These are phyloP conservation scores for Rhizopogon roseolus DNA, from an alignment of 768 basidiomycete species.

Conservation along the genomic window DNA sequence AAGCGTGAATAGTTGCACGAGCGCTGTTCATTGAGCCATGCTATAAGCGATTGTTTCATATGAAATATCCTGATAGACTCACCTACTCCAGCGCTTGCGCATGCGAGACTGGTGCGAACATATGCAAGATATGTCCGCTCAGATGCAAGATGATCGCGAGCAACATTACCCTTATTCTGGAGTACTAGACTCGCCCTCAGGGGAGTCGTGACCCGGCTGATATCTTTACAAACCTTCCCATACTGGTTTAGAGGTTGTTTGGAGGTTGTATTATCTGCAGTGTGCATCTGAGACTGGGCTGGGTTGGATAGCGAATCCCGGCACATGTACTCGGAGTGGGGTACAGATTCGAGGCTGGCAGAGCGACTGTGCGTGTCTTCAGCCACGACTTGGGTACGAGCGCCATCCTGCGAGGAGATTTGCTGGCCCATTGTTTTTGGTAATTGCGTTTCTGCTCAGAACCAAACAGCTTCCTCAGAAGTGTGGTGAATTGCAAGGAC, in stretches of 20 bases:
- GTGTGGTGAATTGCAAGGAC: neutral
- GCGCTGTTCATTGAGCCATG: conserved; percentile 27
- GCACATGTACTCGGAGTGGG: neutral
- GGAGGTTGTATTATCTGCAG: neutral
- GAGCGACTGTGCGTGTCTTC: neutral
- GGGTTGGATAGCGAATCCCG: neutral
- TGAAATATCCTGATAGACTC: conserved; percentile 9
- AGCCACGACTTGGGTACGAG: neutral
- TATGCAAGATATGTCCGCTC: conserved; percentile 64
- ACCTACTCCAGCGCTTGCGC: conserved; percentile 59
- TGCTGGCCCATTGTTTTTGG: neutral
- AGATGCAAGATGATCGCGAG: conserved; percentile 59
- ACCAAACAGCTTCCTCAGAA: neutral
- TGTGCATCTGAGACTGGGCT: neutral
- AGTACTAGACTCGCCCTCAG: conserved; percentile 30
- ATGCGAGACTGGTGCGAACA: conserved; percentile 56
- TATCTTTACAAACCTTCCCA: neutral
- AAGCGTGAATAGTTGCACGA: conserved; percentile 51
- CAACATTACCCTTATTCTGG: conserved; percentile 58
- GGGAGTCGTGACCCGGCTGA: conserved; percentile 3
- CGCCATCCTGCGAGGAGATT: neutral
- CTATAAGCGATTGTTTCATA: neutral
- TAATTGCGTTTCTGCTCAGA: neutral
- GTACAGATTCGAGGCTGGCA: neutral
- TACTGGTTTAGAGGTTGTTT: neutral